These are phyloP conservation scores for Fusarium sp. DNA, from an alignment of 2,329 filamentous ascomycete species.

Conservation along the genomic window DNA sequence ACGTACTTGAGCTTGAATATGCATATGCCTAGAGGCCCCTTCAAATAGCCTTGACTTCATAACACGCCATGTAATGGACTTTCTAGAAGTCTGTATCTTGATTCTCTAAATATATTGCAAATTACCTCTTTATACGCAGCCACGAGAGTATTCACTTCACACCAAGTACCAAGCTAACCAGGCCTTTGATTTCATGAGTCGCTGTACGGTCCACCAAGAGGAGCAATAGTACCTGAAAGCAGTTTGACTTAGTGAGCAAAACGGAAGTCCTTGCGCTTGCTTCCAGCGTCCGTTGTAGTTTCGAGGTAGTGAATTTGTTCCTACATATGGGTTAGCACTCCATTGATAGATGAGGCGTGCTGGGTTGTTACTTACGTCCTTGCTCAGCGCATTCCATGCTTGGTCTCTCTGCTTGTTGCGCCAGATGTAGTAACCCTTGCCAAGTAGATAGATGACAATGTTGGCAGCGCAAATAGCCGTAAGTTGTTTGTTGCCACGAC, in stretches of 20 bases:
- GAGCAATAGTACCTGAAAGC: background rate
- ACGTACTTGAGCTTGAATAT: background rate
- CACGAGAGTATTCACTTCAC: background rate
- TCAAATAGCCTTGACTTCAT: background rate
- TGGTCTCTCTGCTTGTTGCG: conserved; percentile 25
- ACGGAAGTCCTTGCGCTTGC: conserved; percentile 29
- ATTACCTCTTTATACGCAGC: background rate
- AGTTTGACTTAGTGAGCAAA: conserved; percentile 29
- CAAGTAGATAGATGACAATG: conserved; percentile 17
- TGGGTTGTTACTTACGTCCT: conserved; percentile 1
- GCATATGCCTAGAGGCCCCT: background rate
- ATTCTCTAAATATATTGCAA: background rate
- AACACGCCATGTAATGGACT: too few relatives aligned
- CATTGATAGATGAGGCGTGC: rapidly evolving
- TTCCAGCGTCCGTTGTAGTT: conserved; percentile 24
- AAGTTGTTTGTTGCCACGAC: conserved; percentile 14
- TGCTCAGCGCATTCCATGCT: conserved; percentile 19
- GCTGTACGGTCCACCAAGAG: background rate
- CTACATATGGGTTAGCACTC: background rate
- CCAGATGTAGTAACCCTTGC: conserved; percentile 28
- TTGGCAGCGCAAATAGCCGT: conserved; percentile 20
- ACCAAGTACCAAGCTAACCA: background rate
- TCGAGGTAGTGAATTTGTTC: conserved; percentile 21
- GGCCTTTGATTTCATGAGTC: background rate
- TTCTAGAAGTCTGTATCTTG: background rate